These are phyloP conservation scores for Calonectria ilicicola DNA, from an alignment of 2,329 filamentous ascomycete species.

Conservation along the genomic window DNA sequence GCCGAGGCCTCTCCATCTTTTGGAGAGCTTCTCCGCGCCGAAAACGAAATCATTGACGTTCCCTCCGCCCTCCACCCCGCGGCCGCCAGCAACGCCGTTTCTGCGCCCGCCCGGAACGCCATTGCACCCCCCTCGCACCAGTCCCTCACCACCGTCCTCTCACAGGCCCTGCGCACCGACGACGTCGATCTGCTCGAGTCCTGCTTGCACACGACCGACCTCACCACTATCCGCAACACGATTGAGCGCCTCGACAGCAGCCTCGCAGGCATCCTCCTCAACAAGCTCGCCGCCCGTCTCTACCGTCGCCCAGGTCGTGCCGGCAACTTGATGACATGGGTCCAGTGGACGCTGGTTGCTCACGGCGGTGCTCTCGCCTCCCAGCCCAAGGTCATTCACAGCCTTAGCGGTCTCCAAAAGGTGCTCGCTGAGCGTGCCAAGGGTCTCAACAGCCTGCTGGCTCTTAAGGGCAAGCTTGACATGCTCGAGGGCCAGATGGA, in stretches of 20 bases:
- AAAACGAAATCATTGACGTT: slow-evolving; percentile 82
- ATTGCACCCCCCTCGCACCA: slow-evolving; percentile 76
- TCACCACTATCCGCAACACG: slow-evolving; percentile 83
- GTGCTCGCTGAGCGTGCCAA: slow-evolving; percentile 89
- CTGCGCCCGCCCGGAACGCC: slow-evolving; percentile 58
- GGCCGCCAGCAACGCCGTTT: slow-evolving; percentile 43
- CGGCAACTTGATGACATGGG: slow-evolving; percentile 92
- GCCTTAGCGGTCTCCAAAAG: slow-evolving; percentile 82
- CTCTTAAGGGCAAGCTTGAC: slow-evolving; percentile 94
- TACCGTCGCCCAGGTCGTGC: slow-evolving; percentile 90
- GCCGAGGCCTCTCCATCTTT: slow-evolving; percentile 76
- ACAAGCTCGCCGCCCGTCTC: slow-evolving; percentile 87
- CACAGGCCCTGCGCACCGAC: slow-evolving; percentile 92
- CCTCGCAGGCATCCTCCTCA: slow-evolving; percentile 82
- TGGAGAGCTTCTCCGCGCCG: slow-evolving; percentile 83
- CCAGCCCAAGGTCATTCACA: slow-evolving; percentile 84
- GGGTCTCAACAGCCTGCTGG: slow-evolving; percentile 83
- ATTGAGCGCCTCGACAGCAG: slow-evolving; percentile 91
- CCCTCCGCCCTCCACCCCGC: slow-evolving; percentile 66
- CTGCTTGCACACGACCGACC: slow-evolving; percentile 85
- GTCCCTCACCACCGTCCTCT: slow-evolving; percentile 91
- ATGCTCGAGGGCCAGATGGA: slow-evolving; percentile 93
- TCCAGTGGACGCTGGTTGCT: slow-evolving; percentile 92
- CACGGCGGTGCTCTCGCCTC: slow-evolving; percentile 92
- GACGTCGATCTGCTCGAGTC: slow-evolving; percentile 91